phyloP scores from a whole-genome alignment of 805 yeast species.

The Cyberlindnera xylosilytica region DNA sequence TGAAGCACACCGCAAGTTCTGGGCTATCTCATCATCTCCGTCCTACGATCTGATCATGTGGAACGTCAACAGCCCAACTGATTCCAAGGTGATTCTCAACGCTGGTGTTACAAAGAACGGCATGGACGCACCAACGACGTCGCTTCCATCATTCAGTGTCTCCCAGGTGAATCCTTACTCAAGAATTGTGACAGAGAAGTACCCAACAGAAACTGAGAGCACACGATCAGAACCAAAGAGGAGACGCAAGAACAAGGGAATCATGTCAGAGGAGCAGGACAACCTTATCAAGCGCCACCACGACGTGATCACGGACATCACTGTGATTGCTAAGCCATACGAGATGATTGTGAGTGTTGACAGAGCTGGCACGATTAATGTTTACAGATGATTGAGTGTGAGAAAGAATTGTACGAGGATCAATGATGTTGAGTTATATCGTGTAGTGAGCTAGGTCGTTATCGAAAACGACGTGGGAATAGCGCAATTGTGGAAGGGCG shows the following conservation, averaged over 20 bases:
- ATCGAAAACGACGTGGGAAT: background rate
- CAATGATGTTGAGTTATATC: background rate
- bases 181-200: conserved; percentile 39
- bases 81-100: conserved; percentile 32
- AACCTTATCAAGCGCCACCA: conserved; percentile 43
- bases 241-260: conserved; percentile 28
- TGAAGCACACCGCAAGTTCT: conserved; percentile 20
- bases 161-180: conserved; percentile 38
- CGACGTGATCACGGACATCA: conserved; percentile 49
- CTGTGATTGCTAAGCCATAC: conserved; percentile 45
- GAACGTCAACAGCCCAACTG: conserved; percentile 31
- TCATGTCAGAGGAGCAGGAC: conserved; percentile 42
- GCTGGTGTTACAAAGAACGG: conserved; percentile 6
- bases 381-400: conserved; percentile 40
- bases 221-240: conserved; percentile 13
- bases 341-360: conserved; percentile 66
- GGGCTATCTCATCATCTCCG: conserved; percentile 18
- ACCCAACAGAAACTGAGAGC: conserved; percentile 15
- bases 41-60: conserved; percentile 31
- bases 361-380: conserved; percentile 60
- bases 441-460: background rate
- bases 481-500: too few species aligned
- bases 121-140: conserved; percentile 17
- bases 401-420: background rate
- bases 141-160: conserved; percentile 5